Conservation (phyloP, 768 basidiomycete species). For the Trametes elegans region DNA sequence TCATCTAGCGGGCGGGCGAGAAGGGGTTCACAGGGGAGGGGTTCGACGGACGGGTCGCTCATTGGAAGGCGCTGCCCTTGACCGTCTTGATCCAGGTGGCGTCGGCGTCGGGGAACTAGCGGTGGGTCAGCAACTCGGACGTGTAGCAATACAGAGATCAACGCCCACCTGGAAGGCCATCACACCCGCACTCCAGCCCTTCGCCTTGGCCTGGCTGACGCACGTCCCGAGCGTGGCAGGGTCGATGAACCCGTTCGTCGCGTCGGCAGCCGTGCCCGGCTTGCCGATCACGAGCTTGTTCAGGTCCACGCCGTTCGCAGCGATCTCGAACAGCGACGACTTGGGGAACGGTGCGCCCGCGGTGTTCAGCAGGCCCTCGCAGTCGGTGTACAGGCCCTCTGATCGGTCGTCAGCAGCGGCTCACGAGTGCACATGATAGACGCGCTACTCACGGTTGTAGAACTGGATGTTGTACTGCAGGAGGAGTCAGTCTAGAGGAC, state of each 20-base stretch:
- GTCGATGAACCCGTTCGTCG: constrained; percentile 37
- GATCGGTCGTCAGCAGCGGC: neutral
- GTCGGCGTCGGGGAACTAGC: constrained; percentile 15
- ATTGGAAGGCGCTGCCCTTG: constrained; percentile 13
- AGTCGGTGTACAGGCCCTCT: constrained; percentile 34
- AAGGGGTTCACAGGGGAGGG: neutral
- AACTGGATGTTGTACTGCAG: constrained; percentile 16
- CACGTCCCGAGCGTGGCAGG: constrained; percentile 15
- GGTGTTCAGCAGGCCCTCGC: constrained; percentile 34
- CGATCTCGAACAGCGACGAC: constrained; percentile 45
- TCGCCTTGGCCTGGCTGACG: constrained; percentile 13
- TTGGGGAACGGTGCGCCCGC: constrained; percentile 39
- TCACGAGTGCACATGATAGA: neutral
- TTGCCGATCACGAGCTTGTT: constrained; percentile 75
- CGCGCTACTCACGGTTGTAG: constrained; percentile 15
- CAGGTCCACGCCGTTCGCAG: constrained; percentile 48
- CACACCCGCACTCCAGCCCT: constrained; percentile 14
- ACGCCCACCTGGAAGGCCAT: constrained; percentile 12
- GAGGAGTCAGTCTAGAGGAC: neutral
- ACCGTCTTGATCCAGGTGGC: constrained; percentile 6
- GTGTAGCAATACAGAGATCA: neutral
- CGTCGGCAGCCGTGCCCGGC: constrained; percentile 40
- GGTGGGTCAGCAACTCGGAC: neutral
- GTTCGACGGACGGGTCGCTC: too few relatives aligned
- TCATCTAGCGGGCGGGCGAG: neutral